These are phyloP conservation scores for Pseudogymnoascus sp. DNA, from an alignment of 2,329 filamentous ascomycete genomes.

Conservation along the genomic window DNA sequence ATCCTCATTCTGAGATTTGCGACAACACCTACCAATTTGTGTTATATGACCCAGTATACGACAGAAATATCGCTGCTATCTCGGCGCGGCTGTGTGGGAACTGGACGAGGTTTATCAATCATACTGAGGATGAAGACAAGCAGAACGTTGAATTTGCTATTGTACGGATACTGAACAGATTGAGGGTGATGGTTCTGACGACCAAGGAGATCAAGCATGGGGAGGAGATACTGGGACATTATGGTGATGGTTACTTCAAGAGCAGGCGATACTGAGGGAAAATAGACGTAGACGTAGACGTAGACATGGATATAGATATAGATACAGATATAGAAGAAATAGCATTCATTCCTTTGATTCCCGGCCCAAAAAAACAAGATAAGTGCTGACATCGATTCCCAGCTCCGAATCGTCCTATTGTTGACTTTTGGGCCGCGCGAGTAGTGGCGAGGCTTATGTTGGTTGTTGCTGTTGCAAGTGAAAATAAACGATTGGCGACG, in stretches of 20 bases:
- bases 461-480: neutral
- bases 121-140: neutral
- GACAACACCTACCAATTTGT: neutral
- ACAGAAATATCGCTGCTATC: neutral
- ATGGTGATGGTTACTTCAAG: neutral
- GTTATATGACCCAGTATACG: neutral
- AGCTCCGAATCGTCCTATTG: neutral
- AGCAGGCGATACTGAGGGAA: neutral
- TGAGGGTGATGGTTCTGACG: neutral
- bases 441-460: neutral
- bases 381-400: neutral
- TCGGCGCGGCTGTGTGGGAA: neutral
- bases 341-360: neutral
- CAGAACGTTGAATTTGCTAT: neutral
- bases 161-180: neutral
- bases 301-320: neutral
- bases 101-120: conserved; percentile 7
- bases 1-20: neutral
- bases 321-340: neutral
- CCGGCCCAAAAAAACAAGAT: neutral
- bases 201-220: neutral
- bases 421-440: neutral
- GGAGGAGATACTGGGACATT: neutral
- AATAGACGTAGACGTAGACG: neutral
- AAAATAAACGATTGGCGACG: neutral